Evolutionary conservation across 2,329 filamentous ascomycete species (phyloP).

Genomic region (Aplosporella prunicola): DNA sequence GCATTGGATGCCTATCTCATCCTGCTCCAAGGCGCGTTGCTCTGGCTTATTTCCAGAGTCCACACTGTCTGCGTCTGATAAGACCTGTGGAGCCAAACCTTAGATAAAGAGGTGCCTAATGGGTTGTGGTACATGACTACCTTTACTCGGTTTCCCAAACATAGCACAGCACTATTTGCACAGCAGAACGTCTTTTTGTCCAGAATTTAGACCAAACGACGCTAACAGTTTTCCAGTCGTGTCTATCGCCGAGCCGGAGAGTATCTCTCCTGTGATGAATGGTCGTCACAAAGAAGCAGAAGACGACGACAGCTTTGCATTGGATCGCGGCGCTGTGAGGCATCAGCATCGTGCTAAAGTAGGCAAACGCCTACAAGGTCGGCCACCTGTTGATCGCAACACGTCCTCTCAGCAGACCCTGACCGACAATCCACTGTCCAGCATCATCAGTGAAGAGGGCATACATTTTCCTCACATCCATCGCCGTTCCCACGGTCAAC

Average conservation of each 20-base stretch:
- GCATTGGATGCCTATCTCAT: too few species aligned
- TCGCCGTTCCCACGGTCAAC: slow-evolving; percentile 18
- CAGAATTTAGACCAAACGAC: too few species aligned
- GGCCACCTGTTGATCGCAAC: slow-evolving; percentile 26
- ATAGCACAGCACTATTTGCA: too few species aligned
- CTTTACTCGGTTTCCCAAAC: too few species aligned
- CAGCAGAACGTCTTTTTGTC: too few species aligned
- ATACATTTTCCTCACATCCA: neutral
- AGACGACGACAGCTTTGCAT: slow-evolving; percentile 30
- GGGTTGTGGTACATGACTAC: too few species aligned
- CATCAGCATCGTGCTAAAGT: slow-evolving; percentile 28
- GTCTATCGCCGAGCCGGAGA: slow-evolving; percentile 37
- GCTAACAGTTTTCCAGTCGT: slow-evolving; percentile 29
- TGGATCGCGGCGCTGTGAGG: slow-evolving; percentile 29
- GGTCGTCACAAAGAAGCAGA: slow-evolving; percentile 37
- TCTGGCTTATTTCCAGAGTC: too few species aligned
- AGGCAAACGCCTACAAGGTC: slow-evolving; percentile 35
- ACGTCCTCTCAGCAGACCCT: slow-evolving; percentile 16
- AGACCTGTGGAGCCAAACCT: too few species aligned
- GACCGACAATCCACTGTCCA: neutral
- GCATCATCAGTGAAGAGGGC: neutral
- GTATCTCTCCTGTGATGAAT: slow-evolving; percentile 38
- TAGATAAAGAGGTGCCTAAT: too few species aligned
- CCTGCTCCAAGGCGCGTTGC: too few species aligned
- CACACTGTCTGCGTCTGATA: too few species aligned